Conservation (phyloP, 2,329 filamentous ascomycete species). For the Thermochaetoides dissita region DNA sequence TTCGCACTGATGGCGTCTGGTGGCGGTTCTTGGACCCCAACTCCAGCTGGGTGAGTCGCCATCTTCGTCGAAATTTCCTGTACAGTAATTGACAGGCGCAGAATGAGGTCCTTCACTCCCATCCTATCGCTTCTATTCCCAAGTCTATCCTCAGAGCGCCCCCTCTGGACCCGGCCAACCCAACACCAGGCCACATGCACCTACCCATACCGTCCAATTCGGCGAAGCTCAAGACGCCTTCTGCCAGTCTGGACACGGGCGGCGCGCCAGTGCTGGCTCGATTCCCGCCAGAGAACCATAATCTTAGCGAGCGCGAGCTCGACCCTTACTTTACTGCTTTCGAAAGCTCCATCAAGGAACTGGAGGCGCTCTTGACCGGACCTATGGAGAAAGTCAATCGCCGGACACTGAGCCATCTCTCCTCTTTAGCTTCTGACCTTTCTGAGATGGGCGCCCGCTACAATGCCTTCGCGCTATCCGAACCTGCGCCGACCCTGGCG, state of each 20-base stretch:
- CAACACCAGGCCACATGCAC: constrained; percentile 71
- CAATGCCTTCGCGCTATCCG: constrained; percentile 91
- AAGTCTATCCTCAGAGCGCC: constrained; percentile 91
- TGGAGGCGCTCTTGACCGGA: constrained; percentile 76
- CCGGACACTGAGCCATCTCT: constrained; percentile 72
- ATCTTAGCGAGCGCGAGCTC: constrained; percentile 70
- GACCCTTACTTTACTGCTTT: constrained; percentile 95
- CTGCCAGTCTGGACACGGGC: constrained; percentile 18
- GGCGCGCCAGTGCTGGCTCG: constrained; percentile 53
- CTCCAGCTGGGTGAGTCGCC: constrained; percentile 72
- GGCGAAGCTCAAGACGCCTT: constrained; percentile 61
- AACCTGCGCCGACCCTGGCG: constrained; percentile 75
- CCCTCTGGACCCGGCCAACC: constrained; percentile 89
- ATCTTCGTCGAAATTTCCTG: no score
- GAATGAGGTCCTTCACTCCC: constrained; percentile 90
- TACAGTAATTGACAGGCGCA: no score
- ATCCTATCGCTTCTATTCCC: constrained; percentile 79
- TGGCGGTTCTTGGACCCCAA: constrained; percentile 97
- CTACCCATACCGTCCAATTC: constrained; percentile 75
- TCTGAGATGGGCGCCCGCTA: constrained; percentile 91
- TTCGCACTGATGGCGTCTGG: constrained; percentile 87
- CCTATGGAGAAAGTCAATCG: constrained; percentile 96
- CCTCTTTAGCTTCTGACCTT: constrained; percentile 70
- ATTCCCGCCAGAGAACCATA: constrained; percentile 65
- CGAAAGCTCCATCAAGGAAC: constrained; percentile 78